Evolutionary conservation across 2,329 filamentous ascomycete genomes (phyloP), one percentile per base, ranked within the genome.

Genomic region (Ophiostoma piceae): DNA sequence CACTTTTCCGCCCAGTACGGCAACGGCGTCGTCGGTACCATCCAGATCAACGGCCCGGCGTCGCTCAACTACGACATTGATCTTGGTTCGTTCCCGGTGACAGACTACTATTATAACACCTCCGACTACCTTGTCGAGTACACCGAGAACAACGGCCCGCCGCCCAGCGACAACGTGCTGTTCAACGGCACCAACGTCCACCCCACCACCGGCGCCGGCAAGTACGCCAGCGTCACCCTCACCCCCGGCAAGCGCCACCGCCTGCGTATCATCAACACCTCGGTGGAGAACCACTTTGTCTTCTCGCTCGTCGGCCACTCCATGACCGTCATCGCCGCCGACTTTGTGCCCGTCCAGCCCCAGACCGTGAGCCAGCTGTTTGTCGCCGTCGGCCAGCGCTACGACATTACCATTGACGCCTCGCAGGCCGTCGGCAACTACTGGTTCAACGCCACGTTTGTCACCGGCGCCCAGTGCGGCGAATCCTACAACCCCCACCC

Each of bases 51-150:
- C 69, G 84, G 83, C 62, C 71, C 74, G 75, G 73, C 76, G 1
- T 77, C 77, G 7, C 69, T 71, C 22, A 67, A 72, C 71, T 85
- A 84, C 74, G 84, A 87, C 70, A 78, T 82, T 67, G 85, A 87
- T 73, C 79, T 86, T 0, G 85, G 85, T 12, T 73, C 79, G 3
- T 78, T 84, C 7, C 80, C 82, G 6, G 79, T 88, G 57, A 81
- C 79, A 8, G 86, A 88, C 73, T 87, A 86, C 85, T 82, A 82
- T 73, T 84, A 86, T 71, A 71, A 72, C 6, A 82, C 80, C 0
- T 78, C 79, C 2, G 81, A 82, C 68, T 73, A 79, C 67, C 74
- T 83, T 1, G 79, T 77, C 66, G 11, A 77, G 76, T 12, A 67
- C 16, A 41, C 78, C 77, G 3, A 79, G 72, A 69, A 70, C 69